Evolutionary conservation across 2,329 filamentous ascomycete species (phyloP), one percentile per base, ranked within the genome.

Genomic region (Xylariaceae sp.): DNA sequence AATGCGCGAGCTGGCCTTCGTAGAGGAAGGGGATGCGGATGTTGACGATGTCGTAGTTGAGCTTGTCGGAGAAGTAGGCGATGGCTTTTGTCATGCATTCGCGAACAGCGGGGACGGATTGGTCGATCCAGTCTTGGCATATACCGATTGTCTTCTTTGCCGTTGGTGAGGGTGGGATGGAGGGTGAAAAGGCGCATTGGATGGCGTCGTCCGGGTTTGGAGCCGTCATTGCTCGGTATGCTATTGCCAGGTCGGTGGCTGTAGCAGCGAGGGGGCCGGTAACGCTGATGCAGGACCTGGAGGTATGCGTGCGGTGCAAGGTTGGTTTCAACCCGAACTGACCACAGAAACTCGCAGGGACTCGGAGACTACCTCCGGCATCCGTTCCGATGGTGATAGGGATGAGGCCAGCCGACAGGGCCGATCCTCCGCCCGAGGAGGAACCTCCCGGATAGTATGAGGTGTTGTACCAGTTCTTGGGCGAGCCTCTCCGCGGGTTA

Each of bases 371-470:
- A 61, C 89, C 89, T 44, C 89, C 88, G 1, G 88, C 88, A 67
- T 93, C 89, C 4, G 86, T 87, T 44, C 89, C 90, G 30, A 92
- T 77, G 1, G 84, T 82, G 62, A 91, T 85, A n/a, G 90, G 89
- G 2, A 92, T 80, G 23, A 94, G 74, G 1, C 90, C 90, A 6
- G 84, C 82, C 17, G 82, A 81, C 30, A 92, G 79, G 10, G 85
- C 82, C 56, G 90, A 93, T 0, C 81, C 89, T 2, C 83, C 88
- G 2, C 90, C 90, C 2, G 89, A 89, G 0, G 90, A 92, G 0
- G 89, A 92, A 34, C 90, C 90, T 52, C 90, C 90, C 3, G 88
- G 85, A 71, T 92, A 95, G 77, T 92, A 94, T 2, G 79, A 73
- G 15, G 80, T 77, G 73, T 93, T 92, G 73, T 89, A 83, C 65